Evolutionary conservation across 495 filamentous ascomycete species (phyloP), one percentile per base, ranked within the genome.

Genomic region (Penicillium alfredii): DNA sequence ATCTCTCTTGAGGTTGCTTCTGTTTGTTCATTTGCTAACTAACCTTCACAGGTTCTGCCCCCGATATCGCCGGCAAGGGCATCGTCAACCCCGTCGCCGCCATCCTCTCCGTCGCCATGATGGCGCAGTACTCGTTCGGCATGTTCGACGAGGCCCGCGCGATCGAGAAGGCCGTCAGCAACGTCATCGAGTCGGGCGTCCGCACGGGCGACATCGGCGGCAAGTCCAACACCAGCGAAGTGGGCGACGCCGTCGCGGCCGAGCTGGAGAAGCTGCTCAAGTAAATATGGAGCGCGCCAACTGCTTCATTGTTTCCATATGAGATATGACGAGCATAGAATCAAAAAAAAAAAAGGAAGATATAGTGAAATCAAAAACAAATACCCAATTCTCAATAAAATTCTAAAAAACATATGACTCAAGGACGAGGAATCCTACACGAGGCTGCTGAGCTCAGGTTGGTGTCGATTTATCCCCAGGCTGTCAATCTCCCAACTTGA

Each of bases 61-160:
- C 68, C 21, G 68, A 70, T 42, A 94, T 94, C 43, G 82, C 81
- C 12, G 87, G 86, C 48, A 74, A 87, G 68, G 88, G 88, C 35
- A 82, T 95, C 43, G 92, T 96, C 52, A 82, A 82, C 60, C 78
- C 78, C 17, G 65, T 81, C 25, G 72, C 72, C 23, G 63, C 69
- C 21, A 74, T 76, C 33, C 60, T 76, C 30, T 74, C 71, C 35
- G 49, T 72, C 21, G 72, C 70, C 22, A 69, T 76, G 70, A 72
- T 78, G 68, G 50, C 76, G 56, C 60, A 72, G 44, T 78, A 75
- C 53, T 72, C 68, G 16, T 71, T 74, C 50, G 52, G 54, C 30
- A 59, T 65, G 45, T 56, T 68, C 44, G 58, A 56, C n/a, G 71
- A 72, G 46, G 70, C 72, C 32, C 64, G 68, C 43, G 51, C 66